phyloP scores from a whole-genome alignment of 345 rosid genomes.

The Aurinia saxatilis region DNA sequence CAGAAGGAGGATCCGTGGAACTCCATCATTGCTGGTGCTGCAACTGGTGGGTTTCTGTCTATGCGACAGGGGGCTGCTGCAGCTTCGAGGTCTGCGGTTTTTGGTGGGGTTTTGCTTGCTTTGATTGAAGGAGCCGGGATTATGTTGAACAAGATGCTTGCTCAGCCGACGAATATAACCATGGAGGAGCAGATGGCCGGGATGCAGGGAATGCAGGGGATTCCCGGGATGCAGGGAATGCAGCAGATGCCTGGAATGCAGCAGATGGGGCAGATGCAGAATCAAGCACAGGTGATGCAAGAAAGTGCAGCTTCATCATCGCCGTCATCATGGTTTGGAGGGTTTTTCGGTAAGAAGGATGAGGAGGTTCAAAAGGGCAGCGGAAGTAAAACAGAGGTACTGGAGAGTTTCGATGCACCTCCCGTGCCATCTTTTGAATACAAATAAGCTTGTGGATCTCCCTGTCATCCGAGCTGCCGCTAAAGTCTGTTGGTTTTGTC shows the following conservation, averaged over 20 bases:
- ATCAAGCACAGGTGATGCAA: constrained; percentile 24
- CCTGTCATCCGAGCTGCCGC: not conserved
- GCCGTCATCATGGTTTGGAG: constrained; percentile 50
- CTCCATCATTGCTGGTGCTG: constrained; percentile 76
- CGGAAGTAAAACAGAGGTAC: constrained; percentile 45
- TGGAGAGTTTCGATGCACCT: constrained; percentile 86
- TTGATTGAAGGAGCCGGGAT: constrained; percentile 84
- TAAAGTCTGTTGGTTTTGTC: not conserved
- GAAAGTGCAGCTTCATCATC: constrained; percentile 24
- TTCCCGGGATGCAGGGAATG: constrained; percentile 16
- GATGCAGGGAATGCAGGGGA: constrained; percentile 24
- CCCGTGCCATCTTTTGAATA: constrained; percentile 66
- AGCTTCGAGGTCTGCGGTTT: constrained; percentile 45
- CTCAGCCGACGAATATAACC: constrained; percentile 35
- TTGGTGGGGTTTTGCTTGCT: constrained; percentile 62
- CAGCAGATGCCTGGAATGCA: not conserved
- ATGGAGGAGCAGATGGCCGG: constrained; percentile 39
- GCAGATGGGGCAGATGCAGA: constrained; percentile 22
- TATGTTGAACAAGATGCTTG: constrained; percentile 54
- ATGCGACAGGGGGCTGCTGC: constrained; percentile 64
- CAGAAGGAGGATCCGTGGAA: constrained; percentile 93
- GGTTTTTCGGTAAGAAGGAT: constrained; percentile 43
- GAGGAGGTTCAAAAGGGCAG: constrained; percentile 29
- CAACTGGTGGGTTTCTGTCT: constrained; percentile 69
- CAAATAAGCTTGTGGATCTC: constrained; percentile 38